Percentiles rank a stretch among this genome's conserved stretches.
Conservation (phyloP, 495 filamentous ascomycete genomes). For the Pseudomonodictys pantanalensis region DNA sequence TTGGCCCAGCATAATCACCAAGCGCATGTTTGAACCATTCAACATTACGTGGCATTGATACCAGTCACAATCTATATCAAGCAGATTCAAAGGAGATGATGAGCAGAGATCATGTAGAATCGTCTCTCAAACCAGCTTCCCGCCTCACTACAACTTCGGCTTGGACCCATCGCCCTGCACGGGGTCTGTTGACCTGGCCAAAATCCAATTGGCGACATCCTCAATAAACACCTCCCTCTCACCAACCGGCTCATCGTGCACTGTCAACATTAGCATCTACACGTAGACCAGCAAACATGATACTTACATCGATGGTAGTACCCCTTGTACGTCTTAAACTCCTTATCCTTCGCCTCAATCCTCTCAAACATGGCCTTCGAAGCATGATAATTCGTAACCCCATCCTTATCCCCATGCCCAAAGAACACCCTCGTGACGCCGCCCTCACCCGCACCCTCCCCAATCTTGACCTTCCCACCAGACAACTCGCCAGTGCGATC, state of each 20-base stretch:
- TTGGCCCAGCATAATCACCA: no score
- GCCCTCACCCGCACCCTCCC: constrained; percentile 37
- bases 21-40: no score
- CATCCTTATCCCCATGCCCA: constrained; percentile 66
- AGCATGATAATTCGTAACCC: constrained; percentile 59
- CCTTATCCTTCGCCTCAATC: constrained; percentile 57
- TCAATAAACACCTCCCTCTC: constrained; percentile 59
- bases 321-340: constrained; percentile 71
- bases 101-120: not conserved
- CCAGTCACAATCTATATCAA: no score
- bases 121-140: not conserved
- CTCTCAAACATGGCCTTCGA: constrained; percentile 61
- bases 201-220: constrained; percentile 74
- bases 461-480: constrained; percentile 45
- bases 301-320: constrained; percentile 65
- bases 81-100: no score
- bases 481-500: constrained; percentile 59
- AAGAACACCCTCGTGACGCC: constrained; percentile 54
- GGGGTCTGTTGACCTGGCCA: constrained; percentile 45
- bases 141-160: constrained; percentile 24
- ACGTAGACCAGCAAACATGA: no score
- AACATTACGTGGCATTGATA: no score
- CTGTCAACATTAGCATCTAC: constrained; percentile 25
- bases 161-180: constrained; percentile 21
- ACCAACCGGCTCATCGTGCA: constrained; percentile 68